A percentile compares a stretch with the other conserved stretches of the same genome.
Conservation (phyloP, 2,329 filamentous ascomycete species). For the Aciculosporium take region DNA sequence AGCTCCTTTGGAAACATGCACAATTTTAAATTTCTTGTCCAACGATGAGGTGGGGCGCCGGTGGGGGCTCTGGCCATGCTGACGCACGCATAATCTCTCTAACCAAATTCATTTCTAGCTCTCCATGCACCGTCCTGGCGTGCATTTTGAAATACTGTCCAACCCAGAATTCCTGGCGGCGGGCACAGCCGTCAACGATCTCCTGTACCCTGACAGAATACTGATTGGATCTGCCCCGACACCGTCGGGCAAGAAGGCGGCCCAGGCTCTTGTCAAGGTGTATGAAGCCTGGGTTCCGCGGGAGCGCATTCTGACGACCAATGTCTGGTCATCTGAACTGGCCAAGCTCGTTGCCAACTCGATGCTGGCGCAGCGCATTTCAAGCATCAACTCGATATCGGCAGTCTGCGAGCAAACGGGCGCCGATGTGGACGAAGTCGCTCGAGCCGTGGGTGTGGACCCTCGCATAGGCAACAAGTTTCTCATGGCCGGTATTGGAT, state of each 20-base stretch:
- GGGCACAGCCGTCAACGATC: conserved; percentile 58
- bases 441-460: conserved; percentile 53
- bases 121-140: conserved; percentile 43
- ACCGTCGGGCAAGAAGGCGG: conserved; percentile 44
- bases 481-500: conserved; percentile 61
- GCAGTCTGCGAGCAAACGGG: conserved; percentile 65
- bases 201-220: conserved; percentile 57
- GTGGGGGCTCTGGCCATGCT: no score
- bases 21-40: no score
- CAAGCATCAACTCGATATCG: conserved; percentile 69
- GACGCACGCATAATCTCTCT: background rate
- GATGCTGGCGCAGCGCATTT: conserved; percentile 67
- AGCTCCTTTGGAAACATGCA: no score
- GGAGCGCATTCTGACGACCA: conserved; percentile 54
- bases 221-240: conserved; percentile 58
- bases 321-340: conserved; percentile 65
- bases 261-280: conserved; percentile 46
- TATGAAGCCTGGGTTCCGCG: conserved; percentile 59
- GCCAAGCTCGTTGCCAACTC: conserved; percentile 69
- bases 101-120: conserved; percentile 24
- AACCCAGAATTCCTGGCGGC: conserved; percentile 74
- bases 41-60: no score
- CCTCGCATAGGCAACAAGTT: conserved; percentile 58
- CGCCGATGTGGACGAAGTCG: conserved; percentile 61
- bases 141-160: conserved; percentile 61